Percentiles rank a stretch among this genome's conserved stretches.
Evolutionary conservation across 352 stramenopile species (phyloP).

Genomic region (Pythium dissimile): DNA sequence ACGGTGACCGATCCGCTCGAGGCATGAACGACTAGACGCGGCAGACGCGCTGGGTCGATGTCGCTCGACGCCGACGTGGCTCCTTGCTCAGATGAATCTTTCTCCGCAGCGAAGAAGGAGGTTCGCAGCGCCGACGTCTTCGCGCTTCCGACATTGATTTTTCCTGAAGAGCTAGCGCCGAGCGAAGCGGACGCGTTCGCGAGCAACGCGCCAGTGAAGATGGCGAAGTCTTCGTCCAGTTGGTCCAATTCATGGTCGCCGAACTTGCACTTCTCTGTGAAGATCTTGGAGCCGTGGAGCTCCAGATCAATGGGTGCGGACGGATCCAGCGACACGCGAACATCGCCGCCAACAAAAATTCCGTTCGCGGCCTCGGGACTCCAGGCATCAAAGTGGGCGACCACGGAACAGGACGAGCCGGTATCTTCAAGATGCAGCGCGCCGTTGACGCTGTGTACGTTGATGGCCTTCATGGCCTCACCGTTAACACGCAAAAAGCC

Average conservation of each 20-base stretch:
- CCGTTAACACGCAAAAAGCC: conserved; percentile 57
- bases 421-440: conserved; percentile 64
- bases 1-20: conserved; percentile 23
- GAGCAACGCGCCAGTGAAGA: conserved; percentile 56
- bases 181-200: conserved; percentile 13
- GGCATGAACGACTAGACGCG: conserved; percentile 19
- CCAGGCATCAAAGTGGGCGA: conserved; percentile 75
- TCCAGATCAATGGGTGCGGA: conserved; percentile 54
- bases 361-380: conserved; percentile 39
- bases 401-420: conserved; percentile 45
- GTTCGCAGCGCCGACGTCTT: conserved; percentile 69
- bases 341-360: conserved; percentile 65
- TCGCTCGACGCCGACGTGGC: conserved; percentile 1
- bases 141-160: conserved; percentile 71
- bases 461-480: conserved; percentile 41
- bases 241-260: conserved; percentile 51
- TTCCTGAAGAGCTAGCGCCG: conserved; percentile 34
- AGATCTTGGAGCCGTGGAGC: conserved; percentile 53
- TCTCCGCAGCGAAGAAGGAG: conserved; percentile 71
- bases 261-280: conserved; percentile 45
- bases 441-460: conserved; percentile 69
- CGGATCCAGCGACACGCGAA: conserved; percentile 61
- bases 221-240: conserved; percentile 68
- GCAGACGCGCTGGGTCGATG: conserved; percentile 5
- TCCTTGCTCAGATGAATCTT: conserved; percentile 2